These are phyloP conservation scores for Hanseniaspora thailandica DNA, from an alignment of 805 yeast genomes.

Conservation along the genomic window DNA sequence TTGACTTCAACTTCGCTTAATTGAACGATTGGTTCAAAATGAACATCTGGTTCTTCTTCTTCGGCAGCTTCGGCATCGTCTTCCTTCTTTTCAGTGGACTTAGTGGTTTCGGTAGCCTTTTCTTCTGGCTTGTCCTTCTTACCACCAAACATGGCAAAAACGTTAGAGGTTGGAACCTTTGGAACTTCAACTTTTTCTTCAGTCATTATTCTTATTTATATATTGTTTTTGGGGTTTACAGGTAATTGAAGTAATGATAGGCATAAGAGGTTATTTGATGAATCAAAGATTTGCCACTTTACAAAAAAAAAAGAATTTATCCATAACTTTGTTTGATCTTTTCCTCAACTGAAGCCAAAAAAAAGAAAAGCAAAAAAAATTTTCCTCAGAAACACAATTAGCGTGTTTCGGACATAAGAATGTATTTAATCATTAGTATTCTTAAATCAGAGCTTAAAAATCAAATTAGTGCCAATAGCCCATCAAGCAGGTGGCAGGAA, in stretches of 20 bases:
- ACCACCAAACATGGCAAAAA: slow-evolving; percentile 83
- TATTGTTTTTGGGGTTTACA: slow-evolving; percentile 20
- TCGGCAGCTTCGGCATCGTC: slow-evolving; percentile 22
- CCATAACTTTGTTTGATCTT: background rate
- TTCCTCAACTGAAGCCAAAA: background rate
- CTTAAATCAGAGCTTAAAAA: no score
- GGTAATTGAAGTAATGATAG: background rate
- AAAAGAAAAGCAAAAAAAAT: background rate
- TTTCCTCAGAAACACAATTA: background rate
- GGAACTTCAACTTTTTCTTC: slow-evolving; percentile 18
- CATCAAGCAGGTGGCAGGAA: slow-evolving; percentile 83
- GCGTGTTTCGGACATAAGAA: background rate
- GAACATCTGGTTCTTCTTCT: slow-evolving; percentile 51
- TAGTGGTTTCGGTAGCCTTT: slow-evolving; percentile 25
- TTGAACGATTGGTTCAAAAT: slow-evolving; percentile 91
- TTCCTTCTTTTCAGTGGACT: slow-evolving; percentile 3
- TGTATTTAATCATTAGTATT: no score
- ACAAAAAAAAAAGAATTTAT: slow-evolving; percentile 1
- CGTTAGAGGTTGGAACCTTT: slow-evolving; percentile 64
- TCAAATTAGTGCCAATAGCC: background rate
- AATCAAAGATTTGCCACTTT: background rate
- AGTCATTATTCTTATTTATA: slow-evolving; percentile 21
- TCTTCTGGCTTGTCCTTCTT: slow-evolving; percentile 31
- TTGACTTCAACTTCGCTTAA: slow-evolving; percentile 92
- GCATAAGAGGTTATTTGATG: background rate